Percentiles rank a stretch among this genome's conserved stretches.
These are phyloP conservation scores for Boletus subparvulus DNA, from an alignment of 768 basidiomycete genomes.

Conservation along the genomic window DNA sequence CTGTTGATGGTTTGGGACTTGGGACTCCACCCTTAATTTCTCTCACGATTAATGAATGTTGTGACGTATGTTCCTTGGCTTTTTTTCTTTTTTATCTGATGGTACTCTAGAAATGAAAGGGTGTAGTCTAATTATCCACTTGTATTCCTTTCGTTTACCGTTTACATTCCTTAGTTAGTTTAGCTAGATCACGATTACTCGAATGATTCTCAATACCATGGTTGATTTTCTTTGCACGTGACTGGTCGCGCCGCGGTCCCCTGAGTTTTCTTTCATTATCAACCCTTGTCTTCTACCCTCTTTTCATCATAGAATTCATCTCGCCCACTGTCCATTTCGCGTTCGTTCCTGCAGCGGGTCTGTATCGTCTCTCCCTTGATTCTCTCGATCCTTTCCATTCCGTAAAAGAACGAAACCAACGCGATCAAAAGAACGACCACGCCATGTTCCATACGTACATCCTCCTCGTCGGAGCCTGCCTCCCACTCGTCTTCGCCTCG, in stretches of 20 bases:
- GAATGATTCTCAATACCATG: not conserved
- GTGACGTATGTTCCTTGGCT: constrained; percentile 3
- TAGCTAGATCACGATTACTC: constrained; percentile 7
- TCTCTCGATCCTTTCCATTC: not conserved
- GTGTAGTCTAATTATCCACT: constrained; percentile 20
- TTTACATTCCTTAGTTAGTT: constrained; percentile 11
- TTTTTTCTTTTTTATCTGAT: constrained; percentile 1
- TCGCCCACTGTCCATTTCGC: not conserved
- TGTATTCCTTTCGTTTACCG: constrained; percentile 18
- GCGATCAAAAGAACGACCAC: not conserved
- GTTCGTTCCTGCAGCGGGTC: constrained; percentile 28
- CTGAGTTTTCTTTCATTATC: not conserved
- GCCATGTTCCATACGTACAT: constrained; percentile 8
- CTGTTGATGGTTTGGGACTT: constrained; percentile 5
- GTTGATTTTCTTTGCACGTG: constrained; percentile 31
- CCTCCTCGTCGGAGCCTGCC: not conserved
- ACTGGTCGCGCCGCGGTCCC: constrained; percentile 18
- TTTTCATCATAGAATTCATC: not conserved
- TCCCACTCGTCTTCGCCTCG: constrained; percentile 30
- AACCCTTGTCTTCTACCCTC: not conserved
- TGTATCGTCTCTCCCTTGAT: constrained; percentile 12
- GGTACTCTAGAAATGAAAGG: constrained; percentile 11
- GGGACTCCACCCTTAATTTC: not conserved
- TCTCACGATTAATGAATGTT: constrained; percentile 4
- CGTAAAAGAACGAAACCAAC: not conserved